Base-by-base conservation (phyloP, 345 rosid species). In the Bretschneidera sinensis region DNA sequence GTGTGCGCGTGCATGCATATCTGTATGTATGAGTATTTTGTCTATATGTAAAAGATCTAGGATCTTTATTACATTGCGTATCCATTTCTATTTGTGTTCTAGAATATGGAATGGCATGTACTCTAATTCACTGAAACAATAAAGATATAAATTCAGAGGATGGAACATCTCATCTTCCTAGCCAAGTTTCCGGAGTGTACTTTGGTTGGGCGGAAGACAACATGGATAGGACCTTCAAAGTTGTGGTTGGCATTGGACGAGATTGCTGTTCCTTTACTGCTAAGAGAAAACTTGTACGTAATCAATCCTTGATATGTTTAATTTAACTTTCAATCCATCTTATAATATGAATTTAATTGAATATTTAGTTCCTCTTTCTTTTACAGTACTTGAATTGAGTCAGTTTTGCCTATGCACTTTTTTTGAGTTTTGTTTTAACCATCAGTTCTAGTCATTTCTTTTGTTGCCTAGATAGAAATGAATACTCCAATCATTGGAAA, bases 151-250 rank as follows among this genome's bases (percentile, higher is more conserved):
- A n/a, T n/a, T n/a, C n/a, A n/a, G 65, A 45, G 24, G 74, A 54
- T 15, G 67, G 52, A 17, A 55, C 24, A 35, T 59, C 24, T 19
- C 24, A 51, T 33, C 59, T 72, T 62, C 77, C 74, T 39, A 57
- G 61, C 52, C 81, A 76, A 69, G 68, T 59, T 8, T 59, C 68
- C 9, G 81, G 81, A 55, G 21, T 76, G 21, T 72, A 57, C 72
- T 54, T 73, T 35, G 81, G 81, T 54, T 73, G 77, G 77, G 67
- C 75, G n/a, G 28, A 76, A 65, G 45, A 51, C 24, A 59, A 43
- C 55, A 16, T 35, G 20, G 15, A 51, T 49, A 43, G 24, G 21
- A 34, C 55, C 24, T 59, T 66, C 54, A 76, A 72, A 68, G 74
- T 63, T 24, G 69, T 69, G 45, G 71, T 60, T 14, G 52, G 69